These are phyloP conservation scores for Tuber borchii DNA, from an alignment of 495 filamentous ascomycete species.

Conservation along the genomic window DNA sequence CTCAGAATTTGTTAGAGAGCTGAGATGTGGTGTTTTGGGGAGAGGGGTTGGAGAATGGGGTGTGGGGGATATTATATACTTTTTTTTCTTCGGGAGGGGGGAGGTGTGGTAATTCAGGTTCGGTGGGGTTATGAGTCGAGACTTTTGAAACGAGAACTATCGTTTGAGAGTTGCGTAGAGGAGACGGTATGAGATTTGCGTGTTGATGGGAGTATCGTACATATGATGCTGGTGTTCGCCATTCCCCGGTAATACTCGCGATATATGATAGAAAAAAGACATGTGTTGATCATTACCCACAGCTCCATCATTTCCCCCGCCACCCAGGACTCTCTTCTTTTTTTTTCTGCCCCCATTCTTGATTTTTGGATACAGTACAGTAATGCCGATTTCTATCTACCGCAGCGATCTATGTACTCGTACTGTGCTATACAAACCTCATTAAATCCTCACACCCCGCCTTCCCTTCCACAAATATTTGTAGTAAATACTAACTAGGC, in stretches of 20 bases:
- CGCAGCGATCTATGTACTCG: neutral
- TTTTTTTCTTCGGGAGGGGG: too few species aligned
- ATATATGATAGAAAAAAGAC: neutral
- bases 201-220: neutral
- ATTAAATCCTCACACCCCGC: neutral
- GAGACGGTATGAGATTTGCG: neutral
- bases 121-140: too few species aligned
- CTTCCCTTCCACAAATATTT: neutral
- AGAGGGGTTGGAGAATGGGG: neutral
- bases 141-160: neutral
- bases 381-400: neutral
- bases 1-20: neutral
- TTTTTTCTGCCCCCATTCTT: neutral
- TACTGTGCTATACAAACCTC: neutral
- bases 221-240: neutral
- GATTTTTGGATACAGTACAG: neutral
- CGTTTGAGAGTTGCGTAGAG: neutral
- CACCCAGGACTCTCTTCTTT: neutral
- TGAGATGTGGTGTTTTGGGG: neutral
- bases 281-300: neutral
- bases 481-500: neutral
- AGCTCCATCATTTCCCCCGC: neutral
- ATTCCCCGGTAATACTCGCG: neutral
- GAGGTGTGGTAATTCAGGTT: neutral
- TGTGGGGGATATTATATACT: neutral